Evolutionary conservation across 129 eudicot species (phyloP), one percentile per base, ranked within the genome.

Genomic region (Tagetes patula): DNA sequence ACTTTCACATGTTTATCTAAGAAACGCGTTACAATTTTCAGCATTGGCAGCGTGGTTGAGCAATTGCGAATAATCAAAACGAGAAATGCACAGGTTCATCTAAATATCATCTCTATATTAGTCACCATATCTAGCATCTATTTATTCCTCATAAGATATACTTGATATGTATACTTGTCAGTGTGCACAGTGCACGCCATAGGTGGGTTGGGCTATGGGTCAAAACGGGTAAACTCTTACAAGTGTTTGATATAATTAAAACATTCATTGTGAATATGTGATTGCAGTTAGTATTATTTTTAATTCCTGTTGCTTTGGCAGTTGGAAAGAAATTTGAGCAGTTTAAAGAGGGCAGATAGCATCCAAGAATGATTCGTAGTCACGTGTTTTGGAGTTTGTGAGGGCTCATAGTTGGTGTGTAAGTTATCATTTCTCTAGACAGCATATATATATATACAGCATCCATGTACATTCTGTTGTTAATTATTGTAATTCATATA

Each of bases 21-120:
- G 36, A 55, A 31, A 60, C 56, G n/a, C 8, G 66, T 76, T 72
- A 73, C 38, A 27, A 77, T 73, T 80, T 82, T 82, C 95, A 93
- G 98, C 76, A 79, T 90, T 73, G 96, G 92, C 71, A 87, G 91
- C 70, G 75, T 90, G 59, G 96, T 90, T 12, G 98, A 94, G 72
- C 96, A 94, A 75, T 71, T 94, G 53, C 98, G 88, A 79, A 82
- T 88, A 73, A 79, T 87, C 67, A 94, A 84, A 83, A 75, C 84
- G 45, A 88, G 85, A 80, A 94, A 90, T 74, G 77, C 75, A 56
- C 87, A 90, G 96, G 98, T 93, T 14, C 43, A 84, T 78, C 36
- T 72, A 42, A 38, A 49, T 55, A 33, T 56, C 58, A 40, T 54
- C 31, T 36, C 63, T 38, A 53, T 27, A 0, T 37, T 34, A 11